phyloP scores from a whole-genome alignment of 371 early-diverging fungal species.

The Mucor lusitanicus region DNA sequence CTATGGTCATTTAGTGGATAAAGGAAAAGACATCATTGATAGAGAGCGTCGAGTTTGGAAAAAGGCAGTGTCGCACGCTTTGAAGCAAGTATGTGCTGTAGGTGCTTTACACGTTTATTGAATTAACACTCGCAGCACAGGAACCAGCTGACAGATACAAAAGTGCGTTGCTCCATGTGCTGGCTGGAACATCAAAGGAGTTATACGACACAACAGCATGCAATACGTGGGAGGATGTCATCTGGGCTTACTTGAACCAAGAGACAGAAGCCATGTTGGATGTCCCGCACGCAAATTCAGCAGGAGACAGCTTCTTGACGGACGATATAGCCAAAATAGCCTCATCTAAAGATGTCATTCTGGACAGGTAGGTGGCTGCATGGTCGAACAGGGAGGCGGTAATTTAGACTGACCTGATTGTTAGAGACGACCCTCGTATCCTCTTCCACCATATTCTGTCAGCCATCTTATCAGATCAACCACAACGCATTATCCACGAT shows the following conservation, averaged over 20 bases:
- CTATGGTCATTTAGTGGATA: neutral
- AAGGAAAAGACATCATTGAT: neutral
- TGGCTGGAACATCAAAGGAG: conserved; percentile 3
- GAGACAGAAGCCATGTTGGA: conserved; percentile 13
- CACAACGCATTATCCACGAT: neutral
- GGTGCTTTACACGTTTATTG: neutral
- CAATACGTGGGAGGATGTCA: conserved; percentile 38
- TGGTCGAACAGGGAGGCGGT: neutral
- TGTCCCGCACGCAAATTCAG: neutral
- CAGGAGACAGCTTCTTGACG: neutral
- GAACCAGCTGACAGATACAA: neutral
- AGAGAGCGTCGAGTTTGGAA: conserved; percentile 8
- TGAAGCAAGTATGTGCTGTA: conserved; percentile 2
- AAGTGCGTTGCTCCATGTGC: neutral
- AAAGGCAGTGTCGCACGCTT: conserved; percentile 1
- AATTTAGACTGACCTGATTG: neutral
- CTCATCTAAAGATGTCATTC: conserved; percentile 12
- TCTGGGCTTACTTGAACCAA: conserved; percentile 39
- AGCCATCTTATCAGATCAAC: conserved; percentile 5
- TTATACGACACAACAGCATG: conserved; percentile 14
- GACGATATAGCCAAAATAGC: neutral
- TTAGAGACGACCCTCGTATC: conserved; percentile 8
- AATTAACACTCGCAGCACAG: neutral
- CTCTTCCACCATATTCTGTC: conserved; percentile 26
- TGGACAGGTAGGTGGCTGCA: conserved; percentile 1